A percentile compares a stretch with the other conserved stretches of the same genome.
These are phyloP conservation scores for Nepenthes mirabilis DNA, from an alignment of 148 eudicot species.

Conservation along the genomic window DNA sequence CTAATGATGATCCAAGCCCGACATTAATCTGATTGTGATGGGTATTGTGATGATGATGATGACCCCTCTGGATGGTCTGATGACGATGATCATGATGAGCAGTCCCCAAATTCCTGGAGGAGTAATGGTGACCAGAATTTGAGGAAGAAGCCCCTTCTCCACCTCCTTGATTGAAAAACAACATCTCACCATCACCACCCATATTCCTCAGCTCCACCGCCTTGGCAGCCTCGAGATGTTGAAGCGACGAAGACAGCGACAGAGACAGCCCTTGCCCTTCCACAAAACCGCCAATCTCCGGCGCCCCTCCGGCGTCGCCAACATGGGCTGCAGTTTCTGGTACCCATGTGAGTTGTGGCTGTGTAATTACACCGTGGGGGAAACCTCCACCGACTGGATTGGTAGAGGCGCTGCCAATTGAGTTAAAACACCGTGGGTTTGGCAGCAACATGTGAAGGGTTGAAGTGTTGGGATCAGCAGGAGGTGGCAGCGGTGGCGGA, in stretches of 20 bases:
- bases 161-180: slow-evolving; percentile 45
- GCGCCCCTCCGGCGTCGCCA: slow-evolving; percentile 1
- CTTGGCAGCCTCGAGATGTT: slow-evolving; percentile 48
- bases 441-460: slow-evolving; percentile 43
- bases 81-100: not conserved
- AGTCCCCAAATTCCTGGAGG: not conserved
- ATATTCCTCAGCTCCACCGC: slow-evolving; percentile 41
- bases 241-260: slow-evolving; percentile 48
- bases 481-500: slow-evolving; percentile 9
- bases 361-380: not conserved
- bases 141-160: slow-evolving; percentile 8
- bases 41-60: slow-evolving; percentile 8
- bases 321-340: not conserved
- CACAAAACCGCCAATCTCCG: not conserved
- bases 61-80: not conserved
- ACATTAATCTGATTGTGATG: slow-evolving; percentile 3
- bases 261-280: slow-evolving; percentile 72
- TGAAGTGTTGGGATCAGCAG: slow-evolving; percentile 9
- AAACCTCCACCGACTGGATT: not conserved
- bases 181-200: slow-evolving; percentile 17
- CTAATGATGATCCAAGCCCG: slow-evolving; percentile 38
- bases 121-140: not conserved
- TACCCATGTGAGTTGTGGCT: slow-evolving; percentile 2
- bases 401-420: not conserved
- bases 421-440: slow-evolving; percentile 1